phyloP scores from a whole-genome alignment of 441 rosid genomes.

The Flueggea neowawraea region DNA sequence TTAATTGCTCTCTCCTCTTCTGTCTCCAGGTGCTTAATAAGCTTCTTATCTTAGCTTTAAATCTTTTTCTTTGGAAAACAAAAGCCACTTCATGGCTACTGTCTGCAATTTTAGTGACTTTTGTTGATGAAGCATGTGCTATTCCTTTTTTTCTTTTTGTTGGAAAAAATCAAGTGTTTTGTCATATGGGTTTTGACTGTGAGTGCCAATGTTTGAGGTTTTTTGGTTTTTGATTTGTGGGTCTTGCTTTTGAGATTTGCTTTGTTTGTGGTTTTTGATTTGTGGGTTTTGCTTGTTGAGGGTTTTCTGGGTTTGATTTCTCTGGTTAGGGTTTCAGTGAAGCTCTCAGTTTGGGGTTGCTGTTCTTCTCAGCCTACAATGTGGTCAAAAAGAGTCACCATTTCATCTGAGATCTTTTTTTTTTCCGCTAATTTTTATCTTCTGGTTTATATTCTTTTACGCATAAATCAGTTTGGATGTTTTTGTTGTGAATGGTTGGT shows the following conservation, averaged over 20 bases:
- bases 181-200: constrained; percentile 14
- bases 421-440: not conserved
- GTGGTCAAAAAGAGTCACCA: no score
- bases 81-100: no score
- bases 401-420: not conserved
- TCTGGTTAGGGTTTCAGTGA: constrained; percentile 18
- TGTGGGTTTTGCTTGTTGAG: no score
- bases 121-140: no score
- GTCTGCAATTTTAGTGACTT: no score
- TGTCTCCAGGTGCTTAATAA: no score
- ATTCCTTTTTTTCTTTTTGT: constrained; percentile 1
- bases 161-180: not conserved
- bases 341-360: not conserved
- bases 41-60: no score
- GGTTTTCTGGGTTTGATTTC: not conserved
- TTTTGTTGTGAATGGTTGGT: no score
- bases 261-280: not conserved
- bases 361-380: not conserved
- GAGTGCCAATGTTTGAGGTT: constrained; percentile 6
- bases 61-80: no score
- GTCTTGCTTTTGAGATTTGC: constrained; percentile 6
- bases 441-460: no score
- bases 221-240: constrained; percentile 14
- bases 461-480: no score
- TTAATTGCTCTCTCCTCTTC: no score